A percentile compares a stretch with the other conserved stretches of the same genome.
Conservation (phyloP, 805 yeast genomes). For the Zygosaccharomyces gambellarensis region DNA sequence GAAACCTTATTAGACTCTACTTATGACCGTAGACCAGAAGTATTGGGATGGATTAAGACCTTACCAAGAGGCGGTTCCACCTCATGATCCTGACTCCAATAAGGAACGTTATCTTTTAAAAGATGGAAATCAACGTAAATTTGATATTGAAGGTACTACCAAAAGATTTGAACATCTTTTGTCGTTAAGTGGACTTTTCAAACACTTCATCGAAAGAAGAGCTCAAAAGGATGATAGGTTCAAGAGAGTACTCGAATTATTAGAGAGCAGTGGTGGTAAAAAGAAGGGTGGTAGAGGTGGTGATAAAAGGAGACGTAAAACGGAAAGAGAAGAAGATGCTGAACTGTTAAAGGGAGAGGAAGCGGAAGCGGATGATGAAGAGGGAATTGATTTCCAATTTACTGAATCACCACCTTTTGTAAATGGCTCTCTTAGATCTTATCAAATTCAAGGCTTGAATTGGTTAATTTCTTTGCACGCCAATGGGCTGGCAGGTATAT, state of each 20-base stretch:
- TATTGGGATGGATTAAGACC: conserved; percentile 25
- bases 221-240: conserved; percentile 59
- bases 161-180: conserved; percentile 63
- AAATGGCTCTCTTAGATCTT: conserved; percentile 60
- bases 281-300: conserved; percentile 14
- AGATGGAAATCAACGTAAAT: conserved; percentile 27
- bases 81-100: conserved; percentile 20
- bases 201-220: conserved; percentile 61
- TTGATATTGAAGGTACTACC: conserved; percentile 56
- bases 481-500: conserved; percentile 65
- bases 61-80: conserved; percentile 23
- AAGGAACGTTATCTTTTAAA: conserved; percentile 27
- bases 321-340: conserved; percentile 75
- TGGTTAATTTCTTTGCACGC: conserved; percentile 69
- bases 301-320: conserved; percentile 56
- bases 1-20: background rate
- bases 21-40: conserved; percentile 20
- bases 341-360: conserved; percentile 62
- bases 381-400: conserved; percentile 40
- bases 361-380: conserved; percentile 28
- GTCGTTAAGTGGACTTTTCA: conserved; percentile 60
- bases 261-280: conserved; percentile 22
- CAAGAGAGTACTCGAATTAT: conserved; percentile 45
- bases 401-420: conserved; percentile 80
- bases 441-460: conserved; percentile 75